Base-by-base conservation (phyloP, 1,284 basidiomycete genomes). In the Chalciporus sp. region DNA sequence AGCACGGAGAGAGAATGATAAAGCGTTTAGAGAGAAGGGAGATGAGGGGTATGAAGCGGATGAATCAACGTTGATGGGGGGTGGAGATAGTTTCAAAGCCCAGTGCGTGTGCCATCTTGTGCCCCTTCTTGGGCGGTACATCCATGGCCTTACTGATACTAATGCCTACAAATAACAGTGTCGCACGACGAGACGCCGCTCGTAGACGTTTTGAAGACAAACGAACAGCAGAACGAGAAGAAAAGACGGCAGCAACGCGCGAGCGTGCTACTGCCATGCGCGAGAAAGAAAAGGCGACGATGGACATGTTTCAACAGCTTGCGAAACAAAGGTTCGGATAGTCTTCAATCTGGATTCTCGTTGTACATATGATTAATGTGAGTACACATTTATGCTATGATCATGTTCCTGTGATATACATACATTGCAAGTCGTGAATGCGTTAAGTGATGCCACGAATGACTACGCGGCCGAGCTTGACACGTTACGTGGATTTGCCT, bases 291-390 rank as follows among this genome's bases (percentile, higher is more conserved):
- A 85, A 83, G 70, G 85, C 83, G 16, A 92, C 88, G 0, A 91
- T 91, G 88, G 88, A 88, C 52, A 90, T 90, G 88, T 89, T 92
- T 67, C 85, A 88, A 70, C 81, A 86, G 61, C 74, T 91, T 69
- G 90, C 89, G 23, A 88, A 87, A 67, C 78, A 86, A 60, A 75
- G 86, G 56, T 91, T 88, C 61, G 89, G 87, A 47, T 88, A 67
- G 72, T 46, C 37, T 44, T 48, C 35, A 17, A 7, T 37, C 33
- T 35, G 14, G 33, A 46, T 35, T 51, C 8, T 29, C 19, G 33
- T 53, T 23, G 28, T 47, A 46, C 39, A 46, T 55, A 46, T 55
- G n/a, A 33, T 40, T 19, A 42, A 17, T 20, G 51, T 53, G 44
- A 50, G 56, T 58, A 55, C 52, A 49, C 35, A 7, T 39, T 26